phyloP scores from a whole-genome alignment of 2,329 filamentous ascomycete genomes.

The Metarhizium robertsii region DNA sequence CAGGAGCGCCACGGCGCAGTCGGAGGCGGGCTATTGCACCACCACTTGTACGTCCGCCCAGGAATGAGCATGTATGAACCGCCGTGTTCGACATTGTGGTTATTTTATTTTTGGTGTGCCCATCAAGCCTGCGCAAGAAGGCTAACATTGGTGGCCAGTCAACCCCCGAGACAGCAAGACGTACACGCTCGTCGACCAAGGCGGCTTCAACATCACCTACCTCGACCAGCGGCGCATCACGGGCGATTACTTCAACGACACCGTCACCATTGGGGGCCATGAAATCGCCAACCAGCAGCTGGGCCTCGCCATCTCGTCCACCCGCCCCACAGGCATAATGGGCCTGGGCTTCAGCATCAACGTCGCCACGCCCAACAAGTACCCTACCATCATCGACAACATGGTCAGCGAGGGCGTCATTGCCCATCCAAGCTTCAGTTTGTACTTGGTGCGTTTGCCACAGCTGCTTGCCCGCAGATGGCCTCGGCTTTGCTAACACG shows the following conservation, averaged over 20 bases:
- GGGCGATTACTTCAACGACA: slow-evolving; percentile 51
- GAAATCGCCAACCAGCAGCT: slow-evolving; percentile 43
- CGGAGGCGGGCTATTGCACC: slow-evolving; percentile 9
- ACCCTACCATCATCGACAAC: slow-evolving; percentile 54
- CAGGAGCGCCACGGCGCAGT: slow-evolving; percentile 23
- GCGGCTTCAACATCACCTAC: slow-evolving; percentile 51
- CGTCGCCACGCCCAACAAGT: slow-evolving; percentile 32
- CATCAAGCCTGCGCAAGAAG: neutral
- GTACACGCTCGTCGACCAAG: slow-evolving; percentile 30
- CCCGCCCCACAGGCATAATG: slow-evolving; percentile 45
- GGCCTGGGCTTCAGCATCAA: slow-evolving; percentile 48
- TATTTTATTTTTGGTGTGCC: too few species aligned
- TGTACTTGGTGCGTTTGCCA: slow-evolving; percentile 42
- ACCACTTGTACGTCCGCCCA: neutral
- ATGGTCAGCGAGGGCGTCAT: slow-evolving; percentile 55
- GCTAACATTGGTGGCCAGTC: slow-evolving; percentile 12
- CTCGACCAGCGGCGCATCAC: slow-evolving; percentile 44
- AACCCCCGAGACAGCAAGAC: slow-evolving; percentile 37
- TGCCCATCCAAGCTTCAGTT: slow-evolving; percentile 54
- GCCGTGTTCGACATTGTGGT: neutral
- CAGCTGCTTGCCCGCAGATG: too few species aligned
- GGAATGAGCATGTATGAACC: neutral
- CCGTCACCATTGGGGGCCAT: slow-evolving; percentile 39
- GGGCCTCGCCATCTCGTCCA: slow-evolving; percentile 40
- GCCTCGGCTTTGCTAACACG: neutral